Base-by-base conservation (phyloP, 495 filamentous ascomycete species). In the Umbilicaria muhlenbergii region DNA sequence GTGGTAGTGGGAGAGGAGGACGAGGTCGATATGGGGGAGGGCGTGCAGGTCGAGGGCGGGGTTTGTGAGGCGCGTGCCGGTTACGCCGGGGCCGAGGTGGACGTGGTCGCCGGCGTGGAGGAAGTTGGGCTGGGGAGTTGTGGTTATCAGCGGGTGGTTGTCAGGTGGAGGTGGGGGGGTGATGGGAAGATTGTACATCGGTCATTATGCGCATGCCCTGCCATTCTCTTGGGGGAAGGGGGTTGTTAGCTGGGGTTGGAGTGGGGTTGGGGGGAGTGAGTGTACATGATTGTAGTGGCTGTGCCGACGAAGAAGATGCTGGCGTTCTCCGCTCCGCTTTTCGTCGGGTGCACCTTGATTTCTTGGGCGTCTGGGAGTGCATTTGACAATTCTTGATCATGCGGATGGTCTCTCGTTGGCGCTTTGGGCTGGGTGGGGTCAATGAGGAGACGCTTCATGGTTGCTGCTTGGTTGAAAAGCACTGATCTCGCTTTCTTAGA, bases 51-150 rank as follows among this genome's bases (percentile, higher is more conserved):
- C 74, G 1, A 82, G 59, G 0, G 71, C 73, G 11, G 78, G 79
- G 47, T 81, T 69, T 2, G 68, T 78, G 4, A 56, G 51, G 0
- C 80, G 62, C 19, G 58, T 53, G 0, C 64, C 62, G 1, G 68
- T 68, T 0, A 82, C 72, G 1, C 75, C 77, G 0, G 77, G 77
- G 0, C 76, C 79, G 10, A 82, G 64, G 48, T 83, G 76, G 2
- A 81, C 75, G 46, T 82, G 74, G 51, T 80, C 74, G 34, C 77
- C 76, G 3, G 71, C 73, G 49, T 81, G 78, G 0, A 84, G 68
- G 58, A 83, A 82, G 57, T 83, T 85, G 59, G 68, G 31, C 19
- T 15, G 15, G 12, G 24, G 15, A n/a, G n/a, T n/a, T 38, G 12
- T 5, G 19, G 45, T 47, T 17, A 55, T 58, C 21, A 5, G 21